Conservation (phyloP, 108 stramenopile species). For the Tribonema minus region DNA sequence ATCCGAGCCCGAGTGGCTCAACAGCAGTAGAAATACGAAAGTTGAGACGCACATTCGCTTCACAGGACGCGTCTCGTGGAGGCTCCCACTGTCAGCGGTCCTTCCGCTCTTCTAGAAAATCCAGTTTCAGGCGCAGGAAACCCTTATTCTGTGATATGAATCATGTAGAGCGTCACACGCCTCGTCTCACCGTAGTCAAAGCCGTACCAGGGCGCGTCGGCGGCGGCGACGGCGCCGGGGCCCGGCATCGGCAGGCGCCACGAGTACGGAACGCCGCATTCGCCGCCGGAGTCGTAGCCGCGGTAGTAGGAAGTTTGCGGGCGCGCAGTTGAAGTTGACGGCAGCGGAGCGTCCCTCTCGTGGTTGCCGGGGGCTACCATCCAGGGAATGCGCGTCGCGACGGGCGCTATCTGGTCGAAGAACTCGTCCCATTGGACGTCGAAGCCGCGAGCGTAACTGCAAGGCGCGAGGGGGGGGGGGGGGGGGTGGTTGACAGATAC, state of each 20-base stretch:
- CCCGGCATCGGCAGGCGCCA: slow-evolving; percentile 51
- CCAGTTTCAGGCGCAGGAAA: no score
- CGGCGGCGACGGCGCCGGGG: slow-evolving; percentile 3
- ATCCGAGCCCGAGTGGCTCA: no score
- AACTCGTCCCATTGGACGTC: slow-evolving; percentile 51
- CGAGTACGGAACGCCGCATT: slow-evolving; percentile 49
- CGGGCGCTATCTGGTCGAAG: slow-evolving; percentile 34
- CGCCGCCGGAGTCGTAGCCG: slow-evolving; percentile 47
- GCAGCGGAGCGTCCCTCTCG: slow-evolving; percentile 39
- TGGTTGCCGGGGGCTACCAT: slow-evolving; percentile 52
- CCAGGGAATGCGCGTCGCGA: slow-evolving; percentile 40
- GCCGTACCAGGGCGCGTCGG: slow-evolving; percentile 48
- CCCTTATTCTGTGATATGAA: no score
- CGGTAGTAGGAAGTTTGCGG: slow-evolving; percentile 12
- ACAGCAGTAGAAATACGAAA: no score
- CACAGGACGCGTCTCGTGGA: no score
- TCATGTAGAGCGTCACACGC: no score
- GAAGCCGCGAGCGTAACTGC: slow-evolving; percentile 41
- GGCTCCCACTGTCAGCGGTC: no score
- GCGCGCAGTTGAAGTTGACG: neutral
- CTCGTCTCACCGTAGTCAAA: slow-evolving; percentile 37
- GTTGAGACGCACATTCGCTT: no score
- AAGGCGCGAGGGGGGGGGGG: no score
- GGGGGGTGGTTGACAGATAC: no score
- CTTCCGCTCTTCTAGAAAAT: no score